A percentile compares a stretch with the other conserved stretches of the same genome.
These are phyloP conservation scores for Blastomyces percursus DNA, from an alignment of 2,329 filamentous ascomycete genomes.

Conservation along the genomic window DNA sequence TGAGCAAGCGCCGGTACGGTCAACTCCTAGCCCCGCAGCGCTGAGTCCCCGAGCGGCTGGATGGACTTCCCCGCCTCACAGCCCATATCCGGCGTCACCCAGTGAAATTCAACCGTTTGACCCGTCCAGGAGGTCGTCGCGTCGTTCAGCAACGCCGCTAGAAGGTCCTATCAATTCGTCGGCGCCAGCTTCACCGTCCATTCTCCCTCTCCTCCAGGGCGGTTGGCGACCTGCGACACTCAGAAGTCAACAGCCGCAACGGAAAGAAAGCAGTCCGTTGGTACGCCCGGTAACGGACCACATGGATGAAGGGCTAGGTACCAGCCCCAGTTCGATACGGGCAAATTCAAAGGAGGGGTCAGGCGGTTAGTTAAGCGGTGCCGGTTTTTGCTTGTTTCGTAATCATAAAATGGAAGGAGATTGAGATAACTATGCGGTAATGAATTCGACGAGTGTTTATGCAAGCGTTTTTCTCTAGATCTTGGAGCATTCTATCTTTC, in stretches of 20 bases:
- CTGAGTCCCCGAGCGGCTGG: slow-evolving; percentile 13
- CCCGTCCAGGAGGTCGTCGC: slow-evolving; percentile 25
- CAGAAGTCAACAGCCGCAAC: slow-evolving; percentile 4
- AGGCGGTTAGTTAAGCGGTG: neutral
- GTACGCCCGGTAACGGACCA: slow-evolving; percentile 20
- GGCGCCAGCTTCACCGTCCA: slow-evolving; percentile 18
- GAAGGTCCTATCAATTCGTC: slow-evolving; percentile 5
- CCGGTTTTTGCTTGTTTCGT: neutral
- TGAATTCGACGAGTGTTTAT: neutral
- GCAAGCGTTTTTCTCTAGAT: neutral
- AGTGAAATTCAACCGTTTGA: slow-evolving; percentile 15
- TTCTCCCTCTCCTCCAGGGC: slow-evolving; percentile 11
- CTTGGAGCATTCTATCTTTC: neutral
- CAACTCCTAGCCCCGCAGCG: neutral
- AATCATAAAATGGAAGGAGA: neutral
- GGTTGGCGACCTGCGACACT: slow-evolving; percentile 14
- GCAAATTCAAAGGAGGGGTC: neutral
- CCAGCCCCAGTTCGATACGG: slow-evolving; percentile 16
- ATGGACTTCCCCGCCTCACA: slow-evolving; percentile 17
- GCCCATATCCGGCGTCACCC: slow-evolving; percentile 20
- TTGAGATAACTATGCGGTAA: neutral
- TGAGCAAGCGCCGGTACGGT: neutral
- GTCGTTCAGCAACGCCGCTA: neutral
- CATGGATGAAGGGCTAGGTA: slow-evolving; percentile 24
- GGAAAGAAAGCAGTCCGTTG: slow-evolving; percentile 28